These are phyloP conservation scores for Phoma sp. DNA, from an alignment of 2,329 filamentous ascomycete genomes.

Conservation along the genomic window DNA sequence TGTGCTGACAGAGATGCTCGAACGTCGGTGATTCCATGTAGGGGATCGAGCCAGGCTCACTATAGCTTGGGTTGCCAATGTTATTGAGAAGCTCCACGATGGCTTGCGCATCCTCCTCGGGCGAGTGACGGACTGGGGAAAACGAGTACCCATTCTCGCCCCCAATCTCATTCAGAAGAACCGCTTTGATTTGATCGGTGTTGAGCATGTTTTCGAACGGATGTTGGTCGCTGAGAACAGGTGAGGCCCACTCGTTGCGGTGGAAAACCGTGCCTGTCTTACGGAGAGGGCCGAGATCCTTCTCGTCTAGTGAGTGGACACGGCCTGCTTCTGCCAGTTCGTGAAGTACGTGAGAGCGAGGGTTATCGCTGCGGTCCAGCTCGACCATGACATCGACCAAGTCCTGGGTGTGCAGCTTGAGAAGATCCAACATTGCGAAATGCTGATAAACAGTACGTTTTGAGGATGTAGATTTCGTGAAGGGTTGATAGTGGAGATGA, in stretches of 20 bases:
- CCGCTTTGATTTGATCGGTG: conserved; percentile 2
- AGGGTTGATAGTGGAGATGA: not conserved
- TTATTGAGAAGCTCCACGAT: conserved; percentile 15
- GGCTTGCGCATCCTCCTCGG: conserved; percentile 7
- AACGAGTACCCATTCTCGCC: conserved; percentile 14
- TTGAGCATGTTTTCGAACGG: not conserved
- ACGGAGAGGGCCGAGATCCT: conserved; percentile 6
- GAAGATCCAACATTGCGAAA: not conserved
- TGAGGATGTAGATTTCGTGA: no score
- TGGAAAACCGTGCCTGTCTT: conserved; percentile 1
- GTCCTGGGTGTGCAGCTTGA: conserved; percentile 15
- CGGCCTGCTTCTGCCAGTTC: not conserved
- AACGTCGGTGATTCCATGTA: conserved; percentile 19
- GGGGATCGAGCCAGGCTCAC: conserved; percentile 12
- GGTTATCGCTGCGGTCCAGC: conserved; percentile 12
- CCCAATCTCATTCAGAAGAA: conserved; percentile 14
- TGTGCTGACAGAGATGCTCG: conserved; percentile 2
- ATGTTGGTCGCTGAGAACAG: conserved; percentile 6
- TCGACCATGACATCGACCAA: conserved; percentile 18
- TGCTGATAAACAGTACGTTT: no score
- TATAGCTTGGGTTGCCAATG: conserved; percentile 9
- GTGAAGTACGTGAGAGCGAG: not conserved
- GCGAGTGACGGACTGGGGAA: conserved; percentile 6
- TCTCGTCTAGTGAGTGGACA: conserved; percentile 15
- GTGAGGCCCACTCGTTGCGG: conserved; percentile 5